phyloP scores from a whole-genome alignment of 1,284 basidiomycete species.

The Microbotryum saponariae region DNA sequence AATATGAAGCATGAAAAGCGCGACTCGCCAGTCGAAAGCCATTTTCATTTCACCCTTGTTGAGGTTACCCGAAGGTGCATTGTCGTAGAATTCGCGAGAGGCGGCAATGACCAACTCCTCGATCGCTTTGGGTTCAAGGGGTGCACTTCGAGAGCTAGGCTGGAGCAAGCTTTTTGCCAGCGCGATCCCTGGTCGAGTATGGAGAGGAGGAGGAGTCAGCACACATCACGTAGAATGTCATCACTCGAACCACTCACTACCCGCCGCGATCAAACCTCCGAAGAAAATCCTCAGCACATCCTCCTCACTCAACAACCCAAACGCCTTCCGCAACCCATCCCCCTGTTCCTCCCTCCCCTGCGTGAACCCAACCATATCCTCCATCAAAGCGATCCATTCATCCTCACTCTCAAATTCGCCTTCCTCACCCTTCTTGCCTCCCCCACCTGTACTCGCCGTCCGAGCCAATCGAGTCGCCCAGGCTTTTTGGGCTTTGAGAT shows the following conservation, averaged over 20 bases:
- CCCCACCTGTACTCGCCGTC: slow-evolving; percentile 48
- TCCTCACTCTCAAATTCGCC: slow-evolving; percentile 53
- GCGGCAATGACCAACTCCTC: slow-evolving; percentile 71
- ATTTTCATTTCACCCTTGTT: slow-evolving; percentile 88
- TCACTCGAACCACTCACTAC: slow-evolving; percentile 57
- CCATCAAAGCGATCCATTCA: slow-evolving; percentile 75
- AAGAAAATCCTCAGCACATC: slow-evolving; percentile 75
- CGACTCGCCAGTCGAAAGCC: slow-evolving; percentile 78
- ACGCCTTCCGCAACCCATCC: slow-evolving; percentile 52
- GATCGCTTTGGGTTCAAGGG: slow-evolving; percentile 50
- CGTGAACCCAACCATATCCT: slow-evolving; percentile 76
- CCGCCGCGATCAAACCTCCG: slow-evolving; percentile 69
- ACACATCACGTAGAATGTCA: background rate
- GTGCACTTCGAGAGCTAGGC: slow-evolving; percentile 45
- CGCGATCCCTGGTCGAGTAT: slow-evolving; percentile 56
- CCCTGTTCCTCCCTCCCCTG: slow-evolving; percentile 52
- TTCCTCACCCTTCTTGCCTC: slow-evolving; percentile 16
- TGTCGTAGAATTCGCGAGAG: slow-evolving; percentile 85
- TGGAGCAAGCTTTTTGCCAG: slow-evolving; percentile 62
- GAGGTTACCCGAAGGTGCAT: slow-evolving; percentile 80
- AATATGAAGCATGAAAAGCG: background rate
- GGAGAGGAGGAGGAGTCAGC: background rate
- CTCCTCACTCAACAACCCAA: slow-evolving; percentile 61
- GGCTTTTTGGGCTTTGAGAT: slow-evolving; percentile 63
- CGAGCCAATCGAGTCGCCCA: slow-evolving; percentile 80